These are phyloP conservation scores for Lodderomyces metapsilosis DNA, from an alignment of 1,139 yeast species.

Conservation along the genomic window DNA sequence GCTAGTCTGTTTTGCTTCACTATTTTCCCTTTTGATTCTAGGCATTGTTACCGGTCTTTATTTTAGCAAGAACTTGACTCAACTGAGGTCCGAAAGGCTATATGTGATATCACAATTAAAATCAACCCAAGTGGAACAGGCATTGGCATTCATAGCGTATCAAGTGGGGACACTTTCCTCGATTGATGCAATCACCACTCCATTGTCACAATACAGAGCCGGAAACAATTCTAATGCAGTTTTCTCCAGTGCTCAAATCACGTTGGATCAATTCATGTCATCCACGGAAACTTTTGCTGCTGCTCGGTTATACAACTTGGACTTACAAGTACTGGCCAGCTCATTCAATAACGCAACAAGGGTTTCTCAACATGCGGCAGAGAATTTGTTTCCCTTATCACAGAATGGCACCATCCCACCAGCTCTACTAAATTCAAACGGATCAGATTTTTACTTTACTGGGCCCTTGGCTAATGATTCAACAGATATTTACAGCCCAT, in stretches of 20 bases:
- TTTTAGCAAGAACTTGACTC: slow-evolving; percentile 62
- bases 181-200: slow-evolving; percentile 57
- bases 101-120: slow-evolving; percentile 79
- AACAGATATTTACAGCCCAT: slow-evolving; percentile 26
- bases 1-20: slow-evolving; percentile 74
- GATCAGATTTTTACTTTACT: slow-evolving; percentile 42
- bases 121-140: slow-evolving; percentile 74
- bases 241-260: slow-evolving; percentile 38
- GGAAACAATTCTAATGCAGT: slow-evolving; percentile 59
- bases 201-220: slow-evolving; percentile 63
- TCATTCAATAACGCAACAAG: slow-evolving; percentile 29
- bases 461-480: slow-evolving; percentile 56
- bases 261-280: slow-evolving; percentile 58
- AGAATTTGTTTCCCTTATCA: slow-evolving; percentile 53
- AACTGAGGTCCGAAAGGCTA: slow-evolving; percentile 66
- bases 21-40: slow-evolving; percentile 69
- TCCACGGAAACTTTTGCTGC: slow-evolving; percentile 64
- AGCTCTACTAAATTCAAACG: slow-evolving; percentile 21
- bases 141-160: slow-evolving; percentile 59
- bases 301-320: slow-evolving; percentile 66
- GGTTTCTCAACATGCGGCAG: slow-evolving; percentile 30
- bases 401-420: slow-evolving; percentile 45
- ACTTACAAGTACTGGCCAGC: slow-evolving; percentile 35
- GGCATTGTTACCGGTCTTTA: slow-evolving; percentile 82
- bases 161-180: slow-evolving; percentile 71